A percentile compares a stretch with the other conserved stretches of the same genome.
Conservation (phyloP, 1,284 basidiomycete species). For the Ganoderma boninense region DNA sequence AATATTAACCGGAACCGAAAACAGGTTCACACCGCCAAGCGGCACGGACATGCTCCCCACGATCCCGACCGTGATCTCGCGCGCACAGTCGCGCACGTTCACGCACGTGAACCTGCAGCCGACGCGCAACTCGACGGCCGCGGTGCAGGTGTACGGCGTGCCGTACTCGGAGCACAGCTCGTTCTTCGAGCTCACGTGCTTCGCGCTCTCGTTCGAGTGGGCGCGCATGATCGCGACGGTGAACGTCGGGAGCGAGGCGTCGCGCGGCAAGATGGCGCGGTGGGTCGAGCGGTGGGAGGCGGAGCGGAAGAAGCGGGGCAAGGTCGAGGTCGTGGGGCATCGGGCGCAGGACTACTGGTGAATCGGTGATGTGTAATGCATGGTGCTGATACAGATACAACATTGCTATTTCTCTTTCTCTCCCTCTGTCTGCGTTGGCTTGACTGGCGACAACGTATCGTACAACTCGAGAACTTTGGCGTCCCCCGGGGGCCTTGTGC, state of each 20-base stretch:
- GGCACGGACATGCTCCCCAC: slow-evolving; percentile 71
- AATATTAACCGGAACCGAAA: neutral
- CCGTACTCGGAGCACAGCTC: slow-evolving; percentile 98
- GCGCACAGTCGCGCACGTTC: slow-evolving; percentile 73
- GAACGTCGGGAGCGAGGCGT: slow-evolving; percentile 86
- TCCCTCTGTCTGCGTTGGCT: neutral
- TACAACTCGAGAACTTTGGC: neutral
- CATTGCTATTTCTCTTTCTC: neutral
- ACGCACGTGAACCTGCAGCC: slow-evolving; percentile 73
- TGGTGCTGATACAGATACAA: neutral
- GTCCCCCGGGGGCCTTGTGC: neutral
- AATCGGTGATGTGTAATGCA: too few relatives aligned
- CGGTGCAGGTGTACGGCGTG: slow-evolving; percentile 84
- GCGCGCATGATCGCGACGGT: slow-evolving; percentile 94
- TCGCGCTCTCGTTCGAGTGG: slow-evolving; percentile 87
- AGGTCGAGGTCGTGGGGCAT: slow-evolving; percentile 64
- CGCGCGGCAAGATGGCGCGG: slow-evolving; percentile 83
- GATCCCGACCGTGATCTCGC: slow-evolving; percentile 72
- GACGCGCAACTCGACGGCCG: slow-evolving; percentile 74
- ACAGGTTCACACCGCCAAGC: slow-evolving; percentile 77
- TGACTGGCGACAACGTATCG: neutral
- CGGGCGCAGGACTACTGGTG: slow-evolving; percentile 76
- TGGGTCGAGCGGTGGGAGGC: slow-evolving; percentile 91
- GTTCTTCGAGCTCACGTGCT: slow-evolving; percentile 94
- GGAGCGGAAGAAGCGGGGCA: slow-evolving; percentile 72